Percentiles rank a stretch among this genome's conserved stretches.
These are phyloP conservation scores for Triticum dicoccoides DNA, from an alignment of 176 grass and related monocot species.

Conservation along the genomic window DNA sequence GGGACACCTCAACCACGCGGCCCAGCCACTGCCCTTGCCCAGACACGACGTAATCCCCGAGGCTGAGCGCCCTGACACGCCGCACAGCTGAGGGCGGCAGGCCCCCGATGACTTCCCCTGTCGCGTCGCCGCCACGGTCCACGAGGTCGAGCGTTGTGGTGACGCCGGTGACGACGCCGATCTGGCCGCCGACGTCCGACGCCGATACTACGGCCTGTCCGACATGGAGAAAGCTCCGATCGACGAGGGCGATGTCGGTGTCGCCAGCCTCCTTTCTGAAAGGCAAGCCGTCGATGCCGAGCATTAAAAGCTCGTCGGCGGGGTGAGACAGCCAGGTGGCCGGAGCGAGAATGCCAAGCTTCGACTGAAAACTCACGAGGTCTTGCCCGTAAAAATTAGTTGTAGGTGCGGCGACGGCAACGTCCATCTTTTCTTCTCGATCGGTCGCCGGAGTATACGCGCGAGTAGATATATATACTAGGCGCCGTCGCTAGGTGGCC, in stretches of 20 bases:
- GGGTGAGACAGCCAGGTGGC: neutral
- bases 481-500: neutral
- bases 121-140: too few species aligned
- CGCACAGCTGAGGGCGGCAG: neutral
- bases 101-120: neutral
- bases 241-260: neutral
- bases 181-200: neutral
- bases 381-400: neutral
- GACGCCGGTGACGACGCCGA: neutral
- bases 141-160: neutral
- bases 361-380: neutral
- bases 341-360: neutral
- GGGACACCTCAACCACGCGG: neutral
- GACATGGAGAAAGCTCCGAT: neutral
- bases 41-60: constrained; percentile 6
- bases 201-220: neutral
- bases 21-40: neutral
- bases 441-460: too few species aligned
- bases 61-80: neutral
- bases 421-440: neutral
- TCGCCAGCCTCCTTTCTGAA: neutral
- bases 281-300: neutral
- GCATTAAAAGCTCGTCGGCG: neutral
- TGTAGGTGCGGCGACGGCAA: neutral
- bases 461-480: neutral